Conservation (phyloP, 129 eudicot species). For the Tagetes patula region DNA sequence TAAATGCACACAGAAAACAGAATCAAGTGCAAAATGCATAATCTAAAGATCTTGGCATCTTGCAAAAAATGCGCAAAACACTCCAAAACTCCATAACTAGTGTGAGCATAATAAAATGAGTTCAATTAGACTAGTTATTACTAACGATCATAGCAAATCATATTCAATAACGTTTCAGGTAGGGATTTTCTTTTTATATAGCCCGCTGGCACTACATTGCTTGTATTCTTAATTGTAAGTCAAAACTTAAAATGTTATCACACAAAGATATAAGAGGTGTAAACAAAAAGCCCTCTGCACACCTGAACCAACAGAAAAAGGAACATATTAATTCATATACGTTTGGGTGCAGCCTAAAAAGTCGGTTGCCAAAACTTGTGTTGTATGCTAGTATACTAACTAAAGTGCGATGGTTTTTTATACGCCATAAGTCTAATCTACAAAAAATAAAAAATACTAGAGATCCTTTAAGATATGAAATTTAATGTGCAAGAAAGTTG, state of each 20-base stretch:
- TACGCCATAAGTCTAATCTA: not conserved
- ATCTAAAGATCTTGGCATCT: not conserved
- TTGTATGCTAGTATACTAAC: not conserved
- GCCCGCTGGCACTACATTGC: not conserved
- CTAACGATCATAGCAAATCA: slow-evolving; percentile 5
- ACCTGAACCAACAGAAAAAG: not conserved
- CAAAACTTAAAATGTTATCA: not conserved
- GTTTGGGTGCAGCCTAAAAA: not conserved
- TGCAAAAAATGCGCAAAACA: too few species aligned
- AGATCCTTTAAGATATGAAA: not conserved
- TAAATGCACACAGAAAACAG: not conserved
- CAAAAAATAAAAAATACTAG: not conserved
- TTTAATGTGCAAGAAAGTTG: not conserved
- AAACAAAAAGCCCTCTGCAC: not conserved
- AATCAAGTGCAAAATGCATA: slow-evolving; percentile 14
- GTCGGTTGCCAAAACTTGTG: not conserved
- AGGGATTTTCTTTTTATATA: not conserved
- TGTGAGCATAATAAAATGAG: not conserved
- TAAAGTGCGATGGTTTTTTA: not conserved
- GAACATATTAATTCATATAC: not conserved
- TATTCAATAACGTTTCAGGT: not conserved
- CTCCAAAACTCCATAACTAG: not conserved
- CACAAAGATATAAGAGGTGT: not conserved
- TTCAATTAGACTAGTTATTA: not conserved
- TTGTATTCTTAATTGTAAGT: not conserved